phyloP scores from a whole-genome alignment of 371 early-diverging fungal species.

The Actinomortierella ambigua region DNA sequence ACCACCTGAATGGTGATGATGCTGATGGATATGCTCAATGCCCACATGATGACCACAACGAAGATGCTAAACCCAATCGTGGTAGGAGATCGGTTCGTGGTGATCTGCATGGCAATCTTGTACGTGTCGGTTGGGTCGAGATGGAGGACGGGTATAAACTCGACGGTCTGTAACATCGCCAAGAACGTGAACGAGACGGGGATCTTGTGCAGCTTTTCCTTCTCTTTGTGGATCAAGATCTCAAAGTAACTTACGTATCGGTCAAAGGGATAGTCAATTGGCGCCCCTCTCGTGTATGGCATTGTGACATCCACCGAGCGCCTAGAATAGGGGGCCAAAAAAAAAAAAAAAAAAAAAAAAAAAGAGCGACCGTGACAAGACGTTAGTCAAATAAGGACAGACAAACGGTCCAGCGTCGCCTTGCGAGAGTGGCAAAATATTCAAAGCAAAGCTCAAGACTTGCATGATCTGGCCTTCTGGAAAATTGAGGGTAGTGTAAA shows the following conservation, averaged over 20 bases:
- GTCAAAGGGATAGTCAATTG: slow-evolving; percentile 47
- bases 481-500: slow-evolving; percentile 36
- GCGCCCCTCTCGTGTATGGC: slow-evolving; percentile 42
- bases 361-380: neutral
- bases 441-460: neutral
- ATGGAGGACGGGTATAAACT: slow-evolving; percentile 26
- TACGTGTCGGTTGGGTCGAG: slow-evolving; percentile 24
- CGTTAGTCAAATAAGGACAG: no score
- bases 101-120: slow-evolving; percentile 32
- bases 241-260: slow-evolving; percentile 40
- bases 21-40: slow-evolving; percentile 41
- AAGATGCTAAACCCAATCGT: slow-evolving; percentile 45
- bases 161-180: slow-evolving; percentile 39
- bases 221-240: slow-evolving; percentile 37
- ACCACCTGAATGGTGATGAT: slow-evolving; percentile 43
- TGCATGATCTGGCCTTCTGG: slow-evolving; percentile 43
- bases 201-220: slow-evolving; percentile 36
- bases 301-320: slow-evolving; percentile 44
- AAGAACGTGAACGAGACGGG: slow-evolving; percentile 34
- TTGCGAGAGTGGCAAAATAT: neutral
- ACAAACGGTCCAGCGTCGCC: neutral
- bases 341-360: neutral
- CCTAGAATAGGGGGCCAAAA: slow-evolving; percentile 9
- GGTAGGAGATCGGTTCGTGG: slow-evolving; percentile 30
- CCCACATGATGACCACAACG: slow-evolving; percentile 52